Evolutionary conservation across 2,329 filamentous ascomycete genomes (phyloP).

Genomic region (Hirsutella thompsonii): DNA sequence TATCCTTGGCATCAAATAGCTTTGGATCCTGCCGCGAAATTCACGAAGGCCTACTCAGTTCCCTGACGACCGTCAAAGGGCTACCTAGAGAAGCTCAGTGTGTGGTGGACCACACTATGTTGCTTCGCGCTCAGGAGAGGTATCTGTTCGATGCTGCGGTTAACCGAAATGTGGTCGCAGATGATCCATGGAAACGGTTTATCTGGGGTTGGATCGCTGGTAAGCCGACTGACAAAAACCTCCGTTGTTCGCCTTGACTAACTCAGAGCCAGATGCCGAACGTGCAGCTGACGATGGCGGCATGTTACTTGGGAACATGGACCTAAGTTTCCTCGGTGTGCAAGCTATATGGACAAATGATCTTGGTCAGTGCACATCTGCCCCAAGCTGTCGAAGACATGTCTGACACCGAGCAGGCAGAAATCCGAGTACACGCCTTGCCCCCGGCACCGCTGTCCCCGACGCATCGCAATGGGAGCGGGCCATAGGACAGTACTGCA

Average conservation of each 20-base stretch:
- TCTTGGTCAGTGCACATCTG: slow-evolving; percentile 35
- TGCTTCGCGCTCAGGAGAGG: slow-evolving; percentile 45
- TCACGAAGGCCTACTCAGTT: slow-evolving; percentile 40
- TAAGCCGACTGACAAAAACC: slow-evolving; percentile 19
- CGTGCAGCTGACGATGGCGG: slow-evolving; percentile 50
- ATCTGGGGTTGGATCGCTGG: slow-evolving; percentile 68
- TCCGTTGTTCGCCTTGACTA: not conserved
- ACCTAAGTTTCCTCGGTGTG: slow-evolving; percentile 66
- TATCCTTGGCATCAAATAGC: slow-evolving; percentile 24
- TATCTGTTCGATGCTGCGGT: slow-evolving; percentile 51
- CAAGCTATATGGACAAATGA: slow-evolving; percentile 59
- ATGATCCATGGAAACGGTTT: slow-evolving; percentile 63
- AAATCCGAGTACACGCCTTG: slow-evolving; percentile 32
- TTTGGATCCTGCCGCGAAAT: slow-evolving; percentile 39
- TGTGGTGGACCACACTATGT: slow-evolving; percentile 43
- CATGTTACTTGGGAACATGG: slow-evolving; percentile 56
- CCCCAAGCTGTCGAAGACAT: not conserved
- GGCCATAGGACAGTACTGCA: slow-evolving; percentile 50
- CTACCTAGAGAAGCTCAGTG: slow-evolving; percentile 38
- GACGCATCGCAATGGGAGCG: slow-evolving; percentile 45
- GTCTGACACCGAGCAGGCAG: slow-evolving; percentile 23
- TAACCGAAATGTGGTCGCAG: slow-evolving; percentile 55
- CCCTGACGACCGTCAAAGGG: slow-evolving; percentile 28
- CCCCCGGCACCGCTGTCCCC: slow-evolving; percentile 29
- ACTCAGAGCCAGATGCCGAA: slow-evolving; percentile 40